Percentiles rank a stretch among this genome's conserved stretches.
These are phyloP conservation scores for Picochlorum sp. DNA, from an alignment of 139 green algal species.

Conservation along the genomic window DNA sequence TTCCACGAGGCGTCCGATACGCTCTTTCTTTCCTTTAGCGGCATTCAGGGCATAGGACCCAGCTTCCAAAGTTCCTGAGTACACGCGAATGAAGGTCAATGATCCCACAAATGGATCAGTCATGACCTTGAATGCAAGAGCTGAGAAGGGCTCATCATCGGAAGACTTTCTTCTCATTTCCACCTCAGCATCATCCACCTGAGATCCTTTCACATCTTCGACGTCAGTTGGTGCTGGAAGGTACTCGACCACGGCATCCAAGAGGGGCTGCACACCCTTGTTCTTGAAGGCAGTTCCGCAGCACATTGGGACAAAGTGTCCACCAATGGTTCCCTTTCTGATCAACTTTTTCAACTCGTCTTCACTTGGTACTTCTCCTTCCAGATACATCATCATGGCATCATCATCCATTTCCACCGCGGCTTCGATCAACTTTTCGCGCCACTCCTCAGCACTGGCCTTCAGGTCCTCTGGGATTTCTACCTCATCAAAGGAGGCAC, in stretches of 20 bases:
- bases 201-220: constrained; percentile 22
- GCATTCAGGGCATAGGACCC: constrained; percentile 87
- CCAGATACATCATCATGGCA: constrained; percentile 67
- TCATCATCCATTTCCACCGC: constrained; percentile 78
- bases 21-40: constrained; percentile 96
- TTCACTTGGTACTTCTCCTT: constrained; percentile 79
- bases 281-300: constrained; percentile 99
- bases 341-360: constrained; percentile 77
- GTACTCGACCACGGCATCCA: constrained; percentile 93
- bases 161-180: constrained; percentile 60
- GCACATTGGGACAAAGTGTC: constrained; percentile 83
- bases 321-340: constrained; percentile 79
- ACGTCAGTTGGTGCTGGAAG: constrained; percentile 89
- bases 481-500: constrained; percentile 74
- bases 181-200: constrained; percentile 37
- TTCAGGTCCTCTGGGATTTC: constrained; percentile 84
- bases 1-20: constrained; percentile 91
- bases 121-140: constrained; percentile 99
- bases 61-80: constrained; percentile 59
- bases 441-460: constrained; percentile 77
- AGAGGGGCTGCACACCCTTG: constrained; percentile 98
- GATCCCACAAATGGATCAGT: constrained; percentile 91
- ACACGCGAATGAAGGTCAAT: constrained; percentile 95
- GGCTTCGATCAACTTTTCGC: constrained; percentile 81
- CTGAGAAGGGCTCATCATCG: constrained; percentile 86